Percentiles rank a stretch among this genome's conserved stretches.
These are phyloP conservation scores for Aspergillus puulaauensis DNA, from an alignment of 2,329 filamentous ascomycete genomes.

Conservation along the genomic window DNA sequence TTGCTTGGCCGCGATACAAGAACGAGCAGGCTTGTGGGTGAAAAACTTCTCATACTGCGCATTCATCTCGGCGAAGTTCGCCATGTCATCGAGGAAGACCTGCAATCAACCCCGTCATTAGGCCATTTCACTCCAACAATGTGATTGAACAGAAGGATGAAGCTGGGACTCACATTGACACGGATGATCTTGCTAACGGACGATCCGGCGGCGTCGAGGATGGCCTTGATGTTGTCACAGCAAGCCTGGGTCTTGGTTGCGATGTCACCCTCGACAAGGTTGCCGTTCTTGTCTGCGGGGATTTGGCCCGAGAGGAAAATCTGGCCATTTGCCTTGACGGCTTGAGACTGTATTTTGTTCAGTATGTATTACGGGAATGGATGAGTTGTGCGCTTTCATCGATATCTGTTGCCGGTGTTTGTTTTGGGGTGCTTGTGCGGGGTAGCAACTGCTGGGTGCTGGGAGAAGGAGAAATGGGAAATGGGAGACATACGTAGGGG, in stretches of 20 bases:
- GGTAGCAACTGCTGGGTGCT: not conserved
- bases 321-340: conserved; percentile 66
- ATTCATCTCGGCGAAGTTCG: conserved; percentile 80
- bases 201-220: conserved; percentile 79
- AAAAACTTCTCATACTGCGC: conserved; percentile 71
- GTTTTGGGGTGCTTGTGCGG: not conserved
- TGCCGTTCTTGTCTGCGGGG: conserved; percentile 63
- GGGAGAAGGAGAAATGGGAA: not conserved
- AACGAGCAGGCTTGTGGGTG: conserved; percentile 61
- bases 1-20: conserved; percentile 63
- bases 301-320: conserved; percentile 77
- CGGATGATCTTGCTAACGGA: conserved; percentile 81
- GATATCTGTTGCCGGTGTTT: not conserved
- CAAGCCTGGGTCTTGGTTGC: conserved; percentile 68
- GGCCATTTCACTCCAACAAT: not conserved
- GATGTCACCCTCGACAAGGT: conserved; percentile 64
- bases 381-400: not conserved
- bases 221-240: conserved; percentile 78
- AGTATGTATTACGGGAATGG: not conserved
- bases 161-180: conserved; percentile 57
- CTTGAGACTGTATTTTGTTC: conserved; percentile 47
- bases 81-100: conserved; percentile 91
- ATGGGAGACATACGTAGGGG: conserved; percentile 40
- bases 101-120: conserved; percentile 14
- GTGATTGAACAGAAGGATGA: not conserved